phyloP scores from a whole-genome alignment of 2,329 filamentous ascomycete genomes.

The Pseudodiploospora longispora region DNA sequence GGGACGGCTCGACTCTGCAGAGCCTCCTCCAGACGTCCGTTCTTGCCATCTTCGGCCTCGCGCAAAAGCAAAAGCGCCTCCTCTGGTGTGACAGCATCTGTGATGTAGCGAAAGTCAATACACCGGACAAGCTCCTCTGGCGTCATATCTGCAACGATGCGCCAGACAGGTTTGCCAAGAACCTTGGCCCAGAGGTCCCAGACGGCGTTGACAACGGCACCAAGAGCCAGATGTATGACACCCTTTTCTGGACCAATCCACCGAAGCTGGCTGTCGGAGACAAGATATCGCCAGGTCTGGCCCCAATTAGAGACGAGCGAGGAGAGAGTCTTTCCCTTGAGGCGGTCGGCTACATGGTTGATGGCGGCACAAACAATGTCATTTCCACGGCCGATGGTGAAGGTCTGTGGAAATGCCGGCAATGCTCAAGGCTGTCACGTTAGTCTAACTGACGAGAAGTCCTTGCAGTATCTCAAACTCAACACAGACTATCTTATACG shows the following conservation, averaged over 20 bases:
- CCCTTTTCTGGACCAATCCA: slow-evolving; percentile 95
- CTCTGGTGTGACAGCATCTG: slow-evolving; percentile 80
- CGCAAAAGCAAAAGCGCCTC: slow-evolving; percentile 69
- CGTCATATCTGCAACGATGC: slow-evolving; percentile 80
- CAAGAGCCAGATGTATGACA: slow-evolving; percentile 85
- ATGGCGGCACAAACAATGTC: slow-evolving; percentile 87
- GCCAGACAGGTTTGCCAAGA: slow-evolving; percentile 81
- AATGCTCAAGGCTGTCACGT: too few relatives aligned
- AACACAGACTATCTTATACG: too few relatives aligned
- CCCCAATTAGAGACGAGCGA: slow-evolving; percentile 76
- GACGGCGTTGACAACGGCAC: slow-evolving; percentile 80
- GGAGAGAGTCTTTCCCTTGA: slow-evolving; percentile 67
- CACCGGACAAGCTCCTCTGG: slow-evolving; percentile 80
- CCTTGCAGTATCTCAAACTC: too few relatives aligned
- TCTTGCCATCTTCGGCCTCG: slow-evolving; percentile 59
- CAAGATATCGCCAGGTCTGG: slow-evolving; percentile 83
- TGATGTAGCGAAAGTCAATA: slow-evolving; percentile 94
- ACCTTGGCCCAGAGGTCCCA: slow-evolving; percentile 96
- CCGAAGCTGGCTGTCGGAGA: slow-evolving; percentile 80
- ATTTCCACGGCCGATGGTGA: slow-evolving; percentile 84
- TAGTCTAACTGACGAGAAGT: neutral
- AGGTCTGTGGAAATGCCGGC: slow-evolving; percentile 41
- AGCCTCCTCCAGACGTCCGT: slow-evolving; percentile 63
- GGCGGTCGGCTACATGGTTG: slow-evolving; percentile 65
- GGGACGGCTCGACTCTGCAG: slow-evolving; percentile 68